Conservation (phyloP, 805 yeast genomes). For the Barnettozyma wickerhamii region DNA sequence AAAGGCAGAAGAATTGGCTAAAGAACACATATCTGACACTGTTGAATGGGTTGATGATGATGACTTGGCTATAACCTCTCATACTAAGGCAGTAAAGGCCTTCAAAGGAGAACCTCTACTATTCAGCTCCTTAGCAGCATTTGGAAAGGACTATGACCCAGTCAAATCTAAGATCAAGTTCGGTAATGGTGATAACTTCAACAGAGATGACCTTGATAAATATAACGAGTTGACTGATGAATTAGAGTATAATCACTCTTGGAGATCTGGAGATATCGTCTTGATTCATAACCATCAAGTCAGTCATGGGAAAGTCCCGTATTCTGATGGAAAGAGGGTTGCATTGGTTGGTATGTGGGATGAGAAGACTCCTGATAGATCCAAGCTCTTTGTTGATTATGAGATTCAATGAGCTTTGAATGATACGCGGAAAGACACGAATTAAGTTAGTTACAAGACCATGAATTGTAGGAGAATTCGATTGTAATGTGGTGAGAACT, state of each 20-base stretch:
- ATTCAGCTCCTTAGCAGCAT: slow-evolving; percentile 27
- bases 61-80: slow-evolving; percentile 28
- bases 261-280: slow-evolving; percentile 32
- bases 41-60: neutral
- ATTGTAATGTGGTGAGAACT: too few relatives aligned
- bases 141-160: slow-evolving; percentile 14
- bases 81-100: slow-evolving; percentile 21
- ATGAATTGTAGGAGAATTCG: too few relatives aligned
- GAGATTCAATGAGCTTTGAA: too few relatives aligned
- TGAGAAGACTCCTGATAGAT: neutral
- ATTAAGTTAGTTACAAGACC: too few relatives aligned
- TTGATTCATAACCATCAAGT: slow-evolving; percentile 33
- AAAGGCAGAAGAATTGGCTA: neutral
- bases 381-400: slow-evolving; percentile 2
- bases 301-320: slow-evolving; percentile 32
- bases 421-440: too few relatives aligned
- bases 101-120: slow-evolving; percentile 17
- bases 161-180: slow-evolving; percentile 12
- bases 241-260: slow-evolving; percentile 26
- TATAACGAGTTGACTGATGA: slow-evolving; percentile 18
- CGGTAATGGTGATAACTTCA: slow-evolving; percentile 22
- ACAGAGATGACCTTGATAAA: slow-evolving; percentile 17
- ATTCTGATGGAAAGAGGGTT: slow-evolving; percentile 26
- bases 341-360: slow-evolving; percentile 38
- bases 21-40: too few relatives aligned